phyloP scores from a whole-genome alignment of 2,329 filamentous ascomycete species.

The Trichoderma atroviride region DNA sequence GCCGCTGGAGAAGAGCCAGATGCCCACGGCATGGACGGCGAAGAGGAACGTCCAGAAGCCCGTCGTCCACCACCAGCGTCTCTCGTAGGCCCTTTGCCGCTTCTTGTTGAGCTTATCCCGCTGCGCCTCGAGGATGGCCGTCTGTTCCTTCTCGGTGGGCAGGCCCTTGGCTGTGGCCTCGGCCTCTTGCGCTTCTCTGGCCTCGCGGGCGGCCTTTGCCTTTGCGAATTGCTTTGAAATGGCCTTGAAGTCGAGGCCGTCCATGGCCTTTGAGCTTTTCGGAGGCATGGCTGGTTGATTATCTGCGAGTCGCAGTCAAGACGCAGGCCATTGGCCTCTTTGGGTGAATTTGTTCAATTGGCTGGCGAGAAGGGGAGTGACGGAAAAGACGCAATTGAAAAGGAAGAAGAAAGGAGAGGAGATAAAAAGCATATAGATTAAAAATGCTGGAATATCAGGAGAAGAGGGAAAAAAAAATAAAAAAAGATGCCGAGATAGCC shows the following conservation, averaged over 20 bases:
- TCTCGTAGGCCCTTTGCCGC: slow-evolving; percentile 54
- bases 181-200: slow-evolving; percentile 45
- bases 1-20: slow-evolving; percentile 91
- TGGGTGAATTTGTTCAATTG: neutral
- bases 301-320: slow-evolving; percentile 22
- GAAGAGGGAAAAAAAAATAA: neutral
- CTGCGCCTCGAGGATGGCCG: slow-evolving; percentile 47
- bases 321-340: slow-evolving; percentile 26
- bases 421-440: neutral
- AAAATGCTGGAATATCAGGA: neutral
- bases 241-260: slow-evolving; percentile 51
- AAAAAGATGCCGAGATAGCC: neutral
- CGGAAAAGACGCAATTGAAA: neutral
- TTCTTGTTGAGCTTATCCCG: slow-evolving; percentile 52
- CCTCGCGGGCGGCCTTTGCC: slow-evolving; percentile 52
- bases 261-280: slow-evolving; percentile 32
- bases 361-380: neutral
- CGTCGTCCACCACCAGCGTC: slow-evolving; percentile 60
- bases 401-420: neutral
- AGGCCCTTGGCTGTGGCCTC: slow-evolving; percentile 36
- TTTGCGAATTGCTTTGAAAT: slow-evolving; percentile 58
- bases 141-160: slow-evolving; percentile 39
- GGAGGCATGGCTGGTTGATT: slow-evolving; percentile 35
- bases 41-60: slow-evolving; percentile 72
- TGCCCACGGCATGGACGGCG: slow-evolving; percentile 74